These are phyloP conservation scores for Plasmodium knowlesi DNA, from an alignment of 169 alveolate genomes.

Conservation along the genomic window DNA sequence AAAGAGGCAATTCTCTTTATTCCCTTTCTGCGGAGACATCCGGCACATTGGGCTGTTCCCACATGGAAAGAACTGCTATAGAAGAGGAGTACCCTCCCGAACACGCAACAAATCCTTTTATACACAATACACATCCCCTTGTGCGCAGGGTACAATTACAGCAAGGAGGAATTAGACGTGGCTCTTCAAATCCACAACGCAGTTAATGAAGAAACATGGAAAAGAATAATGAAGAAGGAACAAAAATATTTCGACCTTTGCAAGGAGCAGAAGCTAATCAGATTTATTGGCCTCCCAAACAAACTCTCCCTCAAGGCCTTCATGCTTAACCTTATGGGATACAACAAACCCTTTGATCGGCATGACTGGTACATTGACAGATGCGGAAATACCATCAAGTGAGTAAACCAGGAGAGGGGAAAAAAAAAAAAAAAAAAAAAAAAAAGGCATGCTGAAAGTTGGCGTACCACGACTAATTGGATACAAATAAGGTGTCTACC, in stretches of 20 bases:
- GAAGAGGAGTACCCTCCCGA: background rate
- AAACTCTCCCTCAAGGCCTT: constrained; percentile 80
- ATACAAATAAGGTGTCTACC: background rate
- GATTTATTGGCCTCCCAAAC: constrained; percentile 79
- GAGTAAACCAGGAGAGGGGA: background rate
- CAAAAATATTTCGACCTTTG: constrained; percentile 76
- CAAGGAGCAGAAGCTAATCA: constrained; percentile 78
- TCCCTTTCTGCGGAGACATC: background rate
- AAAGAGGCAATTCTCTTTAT: background rate
- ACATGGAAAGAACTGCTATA: background rate
- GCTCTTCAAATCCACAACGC: constrained; percentile 84
- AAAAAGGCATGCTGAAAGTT: background rate
- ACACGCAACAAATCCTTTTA: background rate
- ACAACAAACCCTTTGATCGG: constrained; percentile 84
- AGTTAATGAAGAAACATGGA: constrained; percentile 86
- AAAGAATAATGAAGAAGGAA: constrained; percentile 82
- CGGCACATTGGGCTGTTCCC: background rate
- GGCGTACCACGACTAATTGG: background rate
- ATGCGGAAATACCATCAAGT: constrained; percentile 85
- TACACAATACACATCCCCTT: background rate
- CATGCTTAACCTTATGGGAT: constrained; percentile 77
- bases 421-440: background rate
- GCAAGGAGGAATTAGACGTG: constrained; percentile 75
- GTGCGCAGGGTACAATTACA: constrained; percentile 77
- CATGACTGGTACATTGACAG: constrained; percentile 87